Conservation (phyloP, 495 filamentous ascomycete genomes). For the Coniosporium apollinis region DNA sequence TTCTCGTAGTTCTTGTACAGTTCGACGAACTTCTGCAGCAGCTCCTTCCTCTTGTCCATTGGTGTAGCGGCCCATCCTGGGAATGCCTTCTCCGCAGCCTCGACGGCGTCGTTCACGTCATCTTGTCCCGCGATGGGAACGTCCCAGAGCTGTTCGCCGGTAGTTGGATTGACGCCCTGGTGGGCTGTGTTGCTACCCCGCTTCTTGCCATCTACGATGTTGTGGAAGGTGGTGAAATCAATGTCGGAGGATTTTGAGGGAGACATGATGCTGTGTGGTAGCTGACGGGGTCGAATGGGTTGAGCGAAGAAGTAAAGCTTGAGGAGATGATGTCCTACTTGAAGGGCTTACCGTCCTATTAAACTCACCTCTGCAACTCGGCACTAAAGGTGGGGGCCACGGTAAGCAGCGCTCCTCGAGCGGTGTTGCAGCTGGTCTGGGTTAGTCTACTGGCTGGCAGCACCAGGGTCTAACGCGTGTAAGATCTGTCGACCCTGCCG, state of each 20-base stretch:
- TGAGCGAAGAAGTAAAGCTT: too few relatives aligned
- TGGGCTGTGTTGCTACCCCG: constrained; percentile 18
- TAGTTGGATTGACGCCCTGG: constrained; percentile 36
- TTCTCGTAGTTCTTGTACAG: constrained; percentile 27
- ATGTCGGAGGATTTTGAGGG: constrained; percentile 22
- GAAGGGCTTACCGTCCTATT: too few relatives aligned
- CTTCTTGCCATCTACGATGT: constrained; percentile 32
- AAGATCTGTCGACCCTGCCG: too few relatives aligned
- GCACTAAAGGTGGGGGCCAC: too few relatives aligned
- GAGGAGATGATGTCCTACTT: too few relatives aligned
- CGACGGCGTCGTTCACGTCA: constrained; percentile 39
- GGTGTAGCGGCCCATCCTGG: constrained; percentile 32
- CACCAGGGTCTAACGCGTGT: too few relatives aligned
- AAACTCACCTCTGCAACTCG: too few relatives aligned
- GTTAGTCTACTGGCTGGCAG: too few relatives aligned
- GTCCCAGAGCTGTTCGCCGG: constrained; percentile 31
- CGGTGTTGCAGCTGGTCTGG: too few relatives aligned
- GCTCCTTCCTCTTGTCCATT: constrained; percentile 36
- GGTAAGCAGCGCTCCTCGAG: too few relatives aligned
- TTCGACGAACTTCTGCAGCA: constrained; percentile 36
- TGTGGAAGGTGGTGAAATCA: constrained; percentile 27
- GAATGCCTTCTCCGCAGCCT: constrained; percentile 31
- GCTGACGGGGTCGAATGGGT: too few relatives aligned
- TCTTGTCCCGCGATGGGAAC: constrained; percentile 35
- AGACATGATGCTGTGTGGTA: too few relatives aligned